Conservation (phyloP, 2,329 filamentous ascomycete species). For the Pseudogymnoascus sp. region DNA sequence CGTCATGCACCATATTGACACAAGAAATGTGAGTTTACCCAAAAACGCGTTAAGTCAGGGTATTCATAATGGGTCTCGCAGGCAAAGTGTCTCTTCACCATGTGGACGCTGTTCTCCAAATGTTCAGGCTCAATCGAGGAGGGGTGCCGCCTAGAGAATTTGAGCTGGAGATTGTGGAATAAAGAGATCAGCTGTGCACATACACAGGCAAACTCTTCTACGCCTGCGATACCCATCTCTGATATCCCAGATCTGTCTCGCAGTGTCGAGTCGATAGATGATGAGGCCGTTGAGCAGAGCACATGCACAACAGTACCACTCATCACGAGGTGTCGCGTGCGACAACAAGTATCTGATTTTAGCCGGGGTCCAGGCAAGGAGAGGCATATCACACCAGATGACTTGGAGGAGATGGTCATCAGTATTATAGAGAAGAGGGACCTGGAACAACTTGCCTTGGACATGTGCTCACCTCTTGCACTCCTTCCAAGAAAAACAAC, state of each 20-base stretch:
- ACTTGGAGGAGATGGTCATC: slow-evolving; percentile 82
- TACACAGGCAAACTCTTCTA: slow-evolving; percentile 39
- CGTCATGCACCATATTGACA: slow-evolving; percentile 92
- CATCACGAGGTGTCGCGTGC: slow-evolving; percentile 41
- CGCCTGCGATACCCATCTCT: slow-evolving; percentile 31
- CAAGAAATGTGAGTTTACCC: slow-evolving; percentile 52
- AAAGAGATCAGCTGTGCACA: slow-evolving; percentile 75
- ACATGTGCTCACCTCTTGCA: slow-evolving; percentile 22
- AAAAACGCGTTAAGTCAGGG: not conserved
- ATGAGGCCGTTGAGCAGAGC: slow-evolving; percentile 52
- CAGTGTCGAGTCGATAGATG: slow-evolving; percentile 63
- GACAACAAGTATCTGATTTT: no score
- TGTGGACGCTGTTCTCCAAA: no score
- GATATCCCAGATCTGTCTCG: slow-evolving; percentile 64
- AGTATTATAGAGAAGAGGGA: slow-evolving; percentile 74
- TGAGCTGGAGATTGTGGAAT: slow-evolving; percentile 89
- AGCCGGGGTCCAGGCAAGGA: slow-evolving; percentile 63
- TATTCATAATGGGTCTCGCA: not conserved
- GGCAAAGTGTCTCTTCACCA: no score
- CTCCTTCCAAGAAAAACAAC: slow-evolving; percentile 16
- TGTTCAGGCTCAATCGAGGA: slow-evolving; percentile 87
- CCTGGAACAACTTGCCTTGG: slow-evolving; percentile 44
- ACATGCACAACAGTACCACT: slow-evolving; percentile 28
- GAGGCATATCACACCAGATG: slow-evolving; percentile 77
- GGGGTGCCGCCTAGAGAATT: slow-evolving; percentile 79